A percentile compares a stretch with the other conserved stretches of the same genome.
phyloP scores from a whole-genome alignment of 2,329 filamentous ascomycete species.

The Ascochyta koolunga region DNA sequence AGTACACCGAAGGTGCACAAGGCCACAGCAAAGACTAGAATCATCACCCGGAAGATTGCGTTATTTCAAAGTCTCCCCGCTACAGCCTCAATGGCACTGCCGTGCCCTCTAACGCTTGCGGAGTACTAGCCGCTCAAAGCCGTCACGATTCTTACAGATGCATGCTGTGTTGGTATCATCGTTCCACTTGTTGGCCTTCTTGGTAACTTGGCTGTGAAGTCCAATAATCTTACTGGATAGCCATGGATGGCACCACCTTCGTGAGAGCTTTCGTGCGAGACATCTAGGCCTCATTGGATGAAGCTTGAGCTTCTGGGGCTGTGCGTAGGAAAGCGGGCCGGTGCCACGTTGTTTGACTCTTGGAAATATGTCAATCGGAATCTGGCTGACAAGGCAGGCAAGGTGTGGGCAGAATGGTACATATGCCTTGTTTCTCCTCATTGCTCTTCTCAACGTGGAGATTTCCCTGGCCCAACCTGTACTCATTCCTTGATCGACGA shows the following conservation, averaged over 20 bases:
- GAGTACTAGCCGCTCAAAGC: conserved; percentile 24
- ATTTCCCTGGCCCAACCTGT: not conserved
- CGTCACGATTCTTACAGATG: conserved; percentile 22
- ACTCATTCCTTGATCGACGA: not conserved
- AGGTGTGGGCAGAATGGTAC: conserved; percentile 14
- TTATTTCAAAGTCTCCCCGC: conserved; percentile 3
- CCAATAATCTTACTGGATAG: conserved; percentile 25
- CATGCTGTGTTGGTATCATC: conserved; percentile 25
- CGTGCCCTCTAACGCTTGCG: conserved; percentile 15
- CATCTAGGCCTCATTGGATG: conserved; percentile 22
- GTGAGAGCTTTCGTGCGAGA: conserved; percentile 21
- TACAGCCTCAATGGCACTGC: conserved; percentile 21
- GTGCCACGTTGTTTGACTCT: conserved; percentile 17
- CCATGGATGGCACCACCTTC: conserved; percentile 20
- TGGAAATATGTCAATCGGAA: conserved; percentile 22
- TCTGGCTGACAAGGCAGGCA: conserved; percentile 6
- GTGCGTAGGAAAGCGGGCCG: conserved; percentile 14
- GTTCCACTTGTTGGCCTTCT: conserved; percentile 22
- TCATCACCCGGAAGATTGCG: not conserved
- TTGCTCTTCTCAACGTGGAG: not conserved
- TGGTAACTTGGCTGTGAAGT: conserved; percentile 24
- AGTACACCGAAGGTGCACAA: not conserved
- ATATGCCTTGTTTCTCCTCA: conserved; percentile 26
- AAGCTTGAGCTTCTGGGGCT: conserved; percentile 11
- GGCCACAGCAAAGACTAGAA: not conserved